Evolutionary conservation across 192 early-diverging fungal genomes (phyloP), one percentile per base, ranked within the genome.

Genomic region (Backusella circina): DNA sequence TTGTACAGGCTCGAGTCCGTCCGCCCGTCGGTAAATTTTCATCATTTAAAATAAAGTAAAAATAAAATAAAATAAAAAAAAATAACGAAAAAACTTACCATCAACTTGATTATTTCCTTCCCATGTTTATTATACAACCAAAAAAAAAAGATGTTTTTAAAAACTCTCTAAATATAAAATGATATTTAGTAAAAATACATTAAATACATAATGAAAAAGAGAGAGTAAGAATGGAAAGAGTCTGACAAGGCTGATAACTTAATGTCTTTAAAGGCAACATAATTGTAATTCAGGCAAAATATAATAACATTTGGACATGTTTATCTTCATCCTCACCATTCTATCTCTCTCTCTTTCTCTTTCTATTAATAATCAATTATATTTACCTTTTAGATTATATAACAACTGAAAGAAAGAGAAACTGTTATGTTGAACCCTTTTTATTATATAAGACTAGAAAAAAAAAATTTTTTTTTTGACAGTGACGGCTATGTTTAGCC

Each of bases 1-100:
- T 75, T 76, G 75, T 76, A 76, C 75, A 76, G 67, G 67, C 75
- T 57, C 75, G 66, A 70, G 75, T 76, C 75, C 75, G 75, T 76
- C 75, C 75, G 75, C 75, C 75, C 75, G 75, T 76, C 75, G 38
- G 57, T 37, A 35, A 61, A 26, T 61, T 61, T 35, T 32, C 70
- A 76, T 76, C 75, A 76, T 76, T 69, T 32, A 28, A 38, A 69
- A 36, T 26, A 39, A 16, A 38, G 7, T n/a, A 71, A 44, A 3
- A 70, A 38, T 30, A 50, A 47, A 70, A n/a, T 23, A 15, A 73
- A 64, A n/a, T n/a, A 3, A 35, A 35, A 16, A 33, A 31, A 7
- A 18, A 35, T 41, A 41, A 15, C 39, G 12, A 37, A 67, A 37
- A 67, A 37, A 67, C 66, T 37, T 67, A 67, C 66, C 66, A 67